Conservation (phyloP, 257 asterid species). For the Misopates orontium region DNA sequence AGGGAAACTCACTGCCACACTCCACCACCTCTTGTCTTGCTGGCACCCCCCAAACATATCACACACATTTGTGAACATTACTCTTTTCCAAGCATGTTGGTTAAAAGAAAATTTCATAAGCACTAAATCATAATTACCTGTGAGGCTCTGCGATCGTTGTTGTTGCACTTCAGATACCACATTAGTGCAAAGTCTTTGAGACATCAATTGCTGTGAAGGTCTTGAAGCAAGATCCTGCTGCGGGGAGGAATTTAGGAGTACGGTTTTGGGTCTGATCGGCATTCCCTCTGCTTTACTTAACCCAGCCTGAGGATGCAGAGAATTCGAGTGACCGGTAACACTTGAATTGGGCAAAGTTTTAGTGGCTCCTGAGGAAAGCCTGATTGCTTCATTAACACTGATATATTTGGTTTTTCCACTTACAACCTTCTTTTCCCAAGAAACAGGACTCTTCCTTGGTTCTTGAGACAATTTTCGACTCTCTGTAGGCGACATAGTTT, state of each 20-base stretch:
- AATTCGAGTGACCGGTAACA: constrained; percentile 13
- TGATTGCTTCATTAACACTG: constrained; percentile 48
- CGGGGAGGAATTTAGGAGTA: constrained; percentile 18
- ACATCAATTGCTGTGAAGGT: constrained; percentile 27
- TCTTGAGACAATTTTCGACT: constrained; percentile 15
- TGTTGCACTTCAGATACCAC: constrained; percentile 22
- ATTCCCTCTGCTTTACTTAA: constrained; percentile 17
- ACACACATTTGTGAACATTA: no score
- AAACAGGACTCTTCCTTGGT: constrained; percentile 19
- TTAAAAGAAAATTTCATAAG: no score
- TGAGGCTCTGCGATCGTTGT: constrained; percentile 27
- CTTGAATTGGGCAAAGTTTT: constrained; percentile 15
- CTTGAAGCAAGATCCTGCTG: constrained; percentile 27
- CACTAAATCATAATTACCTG: constrained; percentile 37
- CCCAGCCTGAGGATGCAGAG: constrained; percentile 24
- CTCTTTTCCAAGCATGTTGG: no score
- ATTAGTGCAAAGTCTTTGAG: constrained; percentile 31
- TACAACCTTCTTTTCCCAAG: constrained; percentile 47
- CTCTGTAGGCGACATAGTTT: constrained; percentile 12
- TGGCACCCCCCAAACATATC: no score
- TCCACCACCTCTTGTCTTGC: no score
- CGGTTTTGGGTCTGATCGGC: constrained; percentile 23
- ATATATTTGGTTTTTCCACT: constrained; percentile 58
- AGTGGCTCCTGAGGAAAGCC: constrained; percentile 45
- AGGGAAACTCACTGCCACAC: no score